Base-by-base conservation (phyloP, 139 green algal species). In the Axilococcus clingmanii region DNA sequence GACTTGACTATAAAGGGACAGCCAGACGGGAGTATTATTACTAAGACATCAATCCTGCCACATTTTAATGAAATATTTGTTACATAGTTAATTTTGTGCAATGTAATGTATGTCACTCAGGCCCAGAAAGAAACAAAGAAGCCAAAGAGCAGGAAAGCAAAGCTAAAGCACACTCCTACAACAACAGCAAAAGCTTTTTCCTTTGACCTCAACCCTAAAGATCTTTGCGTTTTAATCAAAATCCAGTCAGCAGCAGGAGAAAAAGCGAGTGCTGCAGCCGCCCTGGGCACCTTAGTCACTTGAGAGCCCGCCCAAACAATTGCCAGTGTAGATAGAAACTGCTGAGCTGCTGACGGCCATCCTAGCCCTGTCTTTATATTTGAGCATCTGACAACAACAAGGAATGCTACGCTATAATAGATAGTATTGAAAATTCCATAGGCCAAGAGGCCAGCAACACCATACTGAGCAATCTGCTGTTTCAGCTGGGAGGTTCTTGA, bases 381-480 rank as follows among this genome's bases (percentile, higher is more conserved):
- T 12, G 28, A 17, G 16, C 12, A 17, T 20, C n/a, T 46, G 24
- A 55, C 23, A 12, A 42, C 47, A 12, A 55, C 7, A 9, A 55
- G 32, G 20, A 46, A 55, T 8, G 65, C 45, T 22, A 40, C 17
- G 1, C 42, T 59, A 50, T 85, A 85, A 47, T 85, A 85, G 4
- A 72, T 7, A 2, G 77, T 84, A 55, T 85, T 85, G 40, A 79
- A 61, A 3, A 81, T 19, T 32, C 76, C 76, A 47, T 85, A 85
- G 0, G 71, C 38, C 12, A 69, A 35, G 16, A 84, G 28, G 4
- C 76, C 76, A 3, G 76, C 76, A n/a, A n/a, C n/a, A n/a, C n/a
- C n/a, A n/a, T n/a, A n/a, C n/a, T n/a, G n/a, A n/a, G n/a, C n/a
- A n/a, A n/a, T n/a, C n/a, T n/a, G n/a, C n/a, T n/a, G n/a, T n/a